Base-by-base conservation (phyloP, 192 early-diverging fungal genomes). In the Gryganskiella cystojenkinii region DNA sequence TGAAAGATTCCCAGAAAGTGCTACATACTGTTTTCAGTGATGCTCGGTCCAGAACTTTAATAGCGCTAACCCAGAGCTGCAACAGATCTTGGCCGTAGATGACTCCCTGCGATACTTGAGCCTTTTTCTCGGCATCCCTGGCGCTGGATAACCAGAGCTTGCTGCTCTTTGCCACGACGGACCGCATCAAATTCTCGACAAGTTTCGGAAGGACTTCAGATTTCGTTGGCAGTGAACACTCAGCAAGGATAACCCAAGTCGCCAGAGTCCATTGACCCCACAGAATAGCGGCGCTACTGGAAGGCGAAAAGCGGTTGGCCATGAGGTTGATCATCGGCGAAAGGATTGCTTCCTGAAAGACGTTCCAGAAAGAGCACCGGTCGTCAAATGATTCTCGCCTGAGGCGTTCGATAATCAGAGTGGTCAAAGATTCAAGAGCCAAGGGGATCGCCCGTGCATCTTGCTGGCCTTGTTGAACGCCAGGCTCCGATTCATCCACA, bases 51-150 rank as follows among this genome's bases (percentile, higher is more conserved):
- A 78, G 50, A 0, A 61, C 13, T 7, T 69, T 65, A 25, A 69
- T 69, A 9, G 59, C 33, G 42, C 74, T 69, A 13, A 64, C 42
- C 74, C 74, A 78, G 20, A 78, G 8, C 40, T 78, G 61, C 30
- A 64, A 4, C 13, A 67, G 22, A 19, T 78, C 66, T 15, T 64
- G 50, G 25, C 61, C 66, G 28, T 47, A 33, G 28, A 74, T 67
- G 9, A 24, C 42, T 3, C 47, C 44, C 17, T 5, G 15, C 8
- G 51, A 27, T 0, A 0, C 56, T 3, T 35, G 5, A 9, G 37
- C 37, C 7, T 5, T 40, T 40, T 40, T 5, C 13, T 40, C 37
- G 37, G 37, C 37, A 9, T 13, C 37, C 13, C 13, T 40, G 37
- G 13, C 13, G 7, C 13, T 40, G 13, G 7, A 9, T 40, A 40